Conservation (phyloP, 177 flowering plant species). For the Vitis hybrid region DNA sequence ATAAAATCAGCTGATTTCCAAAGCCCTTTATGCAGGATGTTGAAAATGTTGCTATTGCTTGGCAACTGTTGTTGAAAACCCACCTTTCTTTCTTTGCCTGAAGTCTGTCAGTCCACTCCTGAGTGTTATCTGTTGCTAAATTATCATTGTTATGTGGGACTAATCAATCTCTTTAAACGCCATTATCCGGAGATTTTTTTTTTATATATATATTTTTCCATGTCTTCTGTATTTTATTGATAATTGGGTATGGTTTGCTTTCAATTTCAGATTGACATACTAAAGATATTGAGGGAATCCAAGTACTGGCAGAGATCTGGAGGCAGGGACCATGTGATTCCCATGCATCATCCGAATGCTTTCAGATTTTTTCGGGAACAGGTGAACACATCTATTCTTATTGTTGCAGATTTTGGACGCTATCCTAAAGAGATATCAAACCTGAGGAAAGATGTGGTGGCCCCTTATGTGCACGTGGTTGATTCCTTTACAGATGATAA, state of each 20-base stretch:
- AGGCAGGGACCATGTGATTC: slow-evolving; percentile 95
- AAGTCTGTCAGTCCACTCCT: too few species aligned
- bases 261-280: slow-evolving; percentile 60
- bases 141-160: neutral
- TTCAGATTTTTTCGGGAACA: slow-evolving; percentile 79
- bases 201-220: neutral
- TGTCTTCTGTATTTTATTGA: slow-evolving; percentile 3
- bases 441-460: slow-evolving; percentile 86
- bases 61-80: too few species aligned
- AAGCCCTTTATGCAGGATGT: too few species aligned
- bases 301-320: slow-evolving; percentile 74
- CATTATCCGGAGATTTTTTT: neutral
- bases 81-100: too few species aligned
- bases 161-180: neutral
- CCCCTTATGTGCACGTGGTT: slow-evolving; percentile 94
- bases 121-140: neutral
- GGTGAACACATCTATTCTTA: slow-evolving; percentile 83
- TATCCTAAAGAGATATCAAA: slow-evolving; percentile 60
- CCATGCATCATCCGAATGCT: slow-evolving; percentile 98
- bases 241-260: slow-evolving; percentile 12
- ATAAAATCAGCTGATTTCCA: too few species aligned
- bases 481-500: slow-evolving; percentile 71
- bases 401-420: slow-evolving; percentile 96
- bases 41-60: too few species aligned
- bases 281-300: slow-evolving; percentile 65